Evolutionary conservation across 345 rosid genomes (phyloP), one percentile per base, ranked within the genome.

Genomic region (Turritis glabra): DNA sequence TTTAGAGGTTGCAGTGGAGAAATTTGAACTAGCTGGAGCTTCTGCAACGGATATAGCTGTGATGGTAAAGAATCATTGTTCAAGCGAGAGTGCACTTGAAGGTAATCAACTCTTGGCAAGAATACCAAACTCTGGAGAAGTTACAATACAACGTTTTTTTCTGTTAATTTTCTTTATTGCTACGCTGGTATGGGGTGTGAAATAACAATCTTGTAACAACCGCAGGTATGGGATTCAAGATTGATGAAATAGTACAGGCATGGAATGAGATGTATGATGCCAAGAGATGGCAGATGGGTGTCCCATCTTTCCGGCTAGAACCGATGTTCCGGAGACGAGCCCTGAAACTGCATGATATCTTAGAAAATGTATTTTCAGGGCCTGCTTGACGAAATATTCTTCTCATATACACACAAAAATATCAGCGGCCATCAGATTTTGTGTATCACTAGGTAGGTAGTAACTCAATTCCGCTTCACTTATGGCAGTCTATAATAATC

Each of bases 241-340:
- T 95, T 51, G 97, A 92, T 66, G 99, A 95, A 80, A 90, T 95
- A 67, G 94, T 95, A 50, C 94, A 90, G 84, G 99, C 99, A 43
- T 95, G 99, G 98, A 95, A 90, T 82, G 99, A 95, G 75, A 92
- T 92, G 98, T 92, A 92, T 82, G 99, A 92, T 82, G 98, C 92
- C 15, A 89, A 87, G 78, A 87, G 97, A 77, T 95, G 99, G 99
- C 89, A 92, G 84, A 83, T 84, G 21, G 97, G 99, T 35, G 87
- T 88, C 73, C 94, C 98, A 52, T 89, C 99, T 72, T 95, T 89
- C 84, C 79, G 99, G 81, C 84, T 95, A 51, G 99, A 95, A 80
- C 99, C 99, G 19, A 81, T 92, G 84, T 92, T 92, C 82, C 87
- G 97, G 68, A 84, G 96, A 72, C 80, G 89, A 74, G 84, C 81